Conservation (phyloP, 139 green algal species). For the Picochlorum sp. region DNA sequence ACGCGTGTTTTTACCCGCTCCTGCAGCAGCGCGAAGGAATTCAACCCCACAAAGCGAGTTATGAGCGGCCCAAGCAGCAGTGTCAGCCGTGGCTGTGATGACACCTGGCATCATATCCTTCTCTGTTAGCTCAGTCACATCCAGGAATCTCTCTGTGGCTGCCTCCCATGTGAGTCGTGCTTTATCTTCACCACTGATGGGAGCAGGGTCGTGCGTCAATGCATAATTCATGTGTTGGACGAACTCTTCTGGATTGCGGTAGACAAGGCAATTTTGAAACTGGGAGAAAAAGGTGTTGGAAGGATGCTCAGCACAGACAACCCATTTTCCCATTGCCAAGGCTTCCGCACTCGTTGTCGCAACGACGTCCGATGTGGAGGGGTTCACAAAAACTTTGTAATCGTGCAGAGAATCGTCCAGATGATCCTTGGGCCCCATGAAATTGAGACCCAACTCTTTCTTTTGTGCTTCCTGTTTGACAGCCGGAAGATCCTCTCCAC, state of each 20-base stretch:
- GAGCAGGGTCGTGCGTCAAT: constrained; percentile 53
- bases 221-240: constrained; percentile 55
- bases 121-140: constrained; percentile 53
- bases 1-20: constrained; percentile 57
- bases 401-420: constrained; percentile 64
- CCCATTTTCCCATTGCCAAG: constrained; percentile 97
- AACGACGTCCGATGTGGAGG: constrained; percentile 86
- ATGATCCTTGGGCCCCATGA: constrained; percentile 86
- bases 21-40: constrained; percentile 35
- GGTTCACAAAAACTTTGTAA: constrained; percentile 97
- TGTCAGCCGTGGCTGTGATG: constrained; percentile 39
- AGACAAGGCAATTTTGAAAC: constrained; percentile 75
- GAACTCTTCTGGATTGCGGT: constrained; percentile 78
- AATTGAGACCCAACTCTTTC: constrained; percentile 54
- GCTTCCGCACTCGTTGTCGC: constrained; percentile 96
- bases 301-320: constrained; percentile 88
- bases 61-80: constrained; percentile 40
- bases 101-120: constrained; percentile 29
- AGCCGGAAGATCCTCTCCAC: constrained; percentile 69
- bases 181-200: constrained; percentile 62
- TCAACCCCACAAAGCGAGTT: constrained; percentile 51
- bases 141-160: constrained; percentile 88
- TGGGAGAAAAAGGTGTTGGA: constrained; percentile 86
- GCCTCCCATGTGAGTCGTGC: constrained; percentile 87
- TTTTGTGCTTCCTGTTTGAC: constrained; percentile 28